A percentile compares a stretch with the other conserved stretches of the same genome.
Evolutionary conservation across 441 rosid species (phyloP).

Genomic region (Breynia disticha): DNA sequence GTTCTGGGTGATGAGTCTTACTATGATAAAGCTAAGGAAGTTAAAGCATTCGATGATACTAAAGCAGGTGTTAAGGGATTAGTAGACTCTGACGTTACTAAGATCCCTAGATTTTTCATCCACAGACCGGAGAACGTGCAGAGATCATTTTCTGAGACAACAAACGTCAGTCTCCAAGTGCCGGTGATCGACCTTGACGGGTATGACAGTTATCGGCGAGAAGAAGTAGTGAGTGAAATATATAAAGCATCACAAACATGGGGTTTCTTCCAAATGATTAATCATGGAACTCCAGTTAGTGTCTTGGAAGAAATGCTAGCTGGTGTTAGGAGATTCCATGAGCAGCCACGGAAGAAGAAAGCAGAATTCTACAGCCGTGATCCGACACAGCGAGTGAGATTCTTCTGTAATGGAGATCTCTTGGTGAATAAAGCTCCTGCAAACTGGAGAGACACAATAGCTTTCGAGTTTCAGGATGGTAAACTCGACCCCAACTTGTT

Average conservation of each 20-base stretch:
- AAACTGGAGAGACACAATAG: slow-evolving; percentile 39
- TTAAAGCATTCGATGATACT: slow-evolving; percentile 37
- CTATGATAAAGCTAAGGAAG: slow-evolving; percentile 29
- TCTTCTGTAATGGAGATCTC: slow-evolving; percentile 35
- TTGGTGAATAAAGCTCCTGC: slow-evolving; percentile 32
- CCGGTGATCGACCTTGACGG: slow-evolving; percentile 48
- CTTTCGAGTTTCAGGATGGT: slow-evolving; percentile 35
- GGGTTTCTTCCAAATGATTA: slow-evolving; percentile 53
- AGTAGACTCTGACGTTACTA: slow-evolving; percentile 29
- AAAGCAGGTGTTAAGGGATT: slow-evolving; percentile 43
- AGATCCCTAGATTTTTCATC: slow-evolving; percentile 33
- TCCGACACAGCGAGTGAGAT: slow-evolving; percentile 23
- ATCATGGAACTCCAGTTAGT: slow-evolving; percentile 36
- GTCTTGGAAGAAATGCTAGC: slow-evolving; percentile 37
- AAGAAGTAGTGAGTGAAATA: slow-evolving; percentile 23
- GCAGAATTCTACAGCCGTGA: slow-evolving; percentile 42
- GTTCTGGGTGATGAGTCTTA: not conserved
- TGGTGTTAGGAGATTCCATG: slow-evolving; percentile 32
- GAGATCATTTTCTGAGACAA: not conserved
- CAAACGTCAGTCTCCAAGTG: slow-evolving; percentile 12
- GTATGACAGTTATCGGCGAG: slow-evolving; percentile 10
- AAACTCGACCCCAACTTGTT: slow-evolving; percentile 24
- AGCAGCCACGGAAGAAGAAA: slow-evolving; percentile 37
- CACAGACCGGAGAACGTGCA: slow-evolving; percentile 22
- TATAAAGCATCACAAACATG: slow-evolving; percentile 33